These are phyloP conservation scores for Trichoderma sp. DNA, from an alignment of 2,329 filamentous ascomycete genomes.

Conservation along the genomic window DNA sequence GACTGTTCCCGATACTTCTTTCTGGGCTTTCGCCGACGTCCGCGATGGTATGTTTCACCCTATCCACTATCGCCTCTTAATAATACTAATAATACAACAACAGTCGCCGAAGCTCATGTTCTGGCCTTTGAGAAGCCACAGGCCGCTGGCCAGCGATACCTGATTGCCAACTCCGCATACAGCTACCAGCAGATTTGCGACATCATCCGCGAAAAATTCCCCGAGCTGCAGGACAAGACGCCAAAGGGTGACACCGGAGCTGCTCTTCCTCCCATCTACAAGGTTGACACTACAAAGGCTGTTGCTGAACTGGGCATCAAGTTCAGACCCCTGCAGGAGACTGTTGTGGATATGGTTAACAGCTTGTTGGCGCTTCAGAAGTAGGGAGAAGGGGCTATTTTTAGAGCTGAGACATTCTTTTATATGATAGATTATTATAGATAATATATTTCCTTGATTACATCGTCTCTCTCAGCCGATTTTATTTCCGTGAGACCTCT, in stretches of 20 bases:
- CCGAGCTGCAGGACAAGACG: background rate
- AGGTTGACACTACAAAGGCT: constrained; percentile 1
- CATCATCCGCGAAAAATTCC: constrained; percentile 4
- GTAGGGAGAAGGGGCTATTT: background rate
- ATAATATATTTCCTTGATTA: too few species aligned
- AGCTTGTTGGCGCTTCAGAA: background rate
- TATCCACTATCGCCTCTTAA: too few species aligned
- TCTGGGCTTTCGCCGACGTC: constrained; percentile 12
- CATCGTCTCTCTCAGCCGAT: background rate
- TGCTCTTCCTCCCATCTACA: constrained; percentile 1
- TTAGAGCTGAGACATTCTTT: background rate
- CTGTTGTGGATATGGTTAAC: constrained; percentile 9
- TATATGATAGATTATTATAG: background rate
- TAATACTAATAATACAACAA: background rate
- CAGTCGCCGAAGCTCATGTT: constrained; percentile 7
- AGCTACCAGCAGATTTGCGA: constrained; percentile 15
- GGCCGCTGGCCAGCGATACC: constrained; percentile 13
- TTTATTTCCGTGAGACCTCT: background rate
- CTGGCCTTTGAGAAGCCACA: constrained; percentile 4
- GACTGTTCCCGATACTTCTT: background rate
- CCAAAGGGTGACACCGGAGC: constrained; percentile 4
- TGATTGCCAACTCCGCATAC: constrained; percentile 5
- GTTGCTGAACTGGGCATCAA: constrained; percentile 6
- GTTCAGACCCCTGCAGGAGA: background rate
- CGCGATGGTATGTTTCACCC: background rate